Evolutionary conservation across 2,329 filamentous ascomycete genomes (phyloP).

Genomic region (Chrysoporthe cubensis): DNA sequence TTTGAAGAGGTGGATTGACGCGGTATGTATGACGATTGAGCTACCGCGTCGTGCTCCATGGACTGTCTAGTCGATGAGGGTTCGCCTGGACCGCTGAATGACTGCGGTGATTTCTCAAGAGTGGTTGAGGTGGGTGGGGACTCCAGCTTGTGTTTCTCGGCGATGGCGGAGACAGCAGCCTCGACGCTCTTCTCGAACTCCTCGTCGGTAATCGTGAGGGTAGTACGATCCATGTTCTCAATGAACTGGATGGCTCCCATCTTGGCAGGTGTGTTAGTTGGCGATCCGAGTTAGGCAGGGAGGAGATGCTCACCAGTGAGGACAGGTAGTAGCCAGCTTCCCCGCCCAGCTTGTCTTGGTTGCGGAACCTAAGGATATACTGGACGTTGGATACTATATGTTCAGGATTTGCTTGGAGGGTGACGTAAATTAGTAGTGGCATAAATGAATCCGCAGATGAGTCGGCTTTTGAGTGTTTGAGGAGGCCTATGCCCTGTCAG

Average conservation of each 20-base stretch:
- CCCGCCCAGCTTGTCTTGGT: conserved; percentile 96
- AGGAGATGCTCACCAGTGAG: conserved; percentile 65
- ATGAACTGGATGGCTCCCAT: conserved; percentile 97
- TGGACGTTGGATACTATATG: conserved; percentile 97
- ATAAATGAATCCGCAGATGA: conserved; percentile 97
- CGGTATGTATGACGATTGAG: conserved; percentile 43
- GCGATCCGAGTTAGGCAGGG: background rate
- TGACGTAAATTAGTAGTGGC: conserved; percentile 92
- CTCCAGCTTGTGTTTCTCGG: conserved; percentile 75
- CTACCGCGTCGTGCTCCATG: conserved; percentile 44
- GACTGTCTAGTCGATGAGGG: conserved; percentile 53
- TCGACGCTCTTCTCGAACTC: conserved; percentile 98
- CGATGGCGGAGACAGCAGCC: conserved; percentile 91
- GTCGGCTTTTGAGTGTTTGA: conserved; percentile 91
- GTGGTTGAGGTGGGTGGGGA: conserved; percentile 51
- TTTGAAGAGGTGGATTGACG: conserved; percentile 59
- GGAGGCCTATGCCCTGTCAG: conserved; percentile 59
- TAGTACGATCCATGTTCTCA: conserved; percentile 93
- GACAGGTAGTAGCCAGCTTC: conserved; percentile 98
- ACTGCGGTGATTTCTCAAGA: conserved; percentile 48
- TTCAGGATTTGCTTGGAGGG: conserved; percentile 91
- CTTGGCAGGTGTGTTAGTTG: conserved; percentile 41
- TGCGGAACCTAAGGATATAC: conserved; percentile 95
- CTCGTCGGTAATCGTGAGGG: conserved; percentile 88
- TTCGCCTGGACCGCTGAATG: conserved; percentile 42